Conservation (phyloP, 2,329 filamentous ascomycete species). For the Colletotrichum lindemuthianum region DNA sequence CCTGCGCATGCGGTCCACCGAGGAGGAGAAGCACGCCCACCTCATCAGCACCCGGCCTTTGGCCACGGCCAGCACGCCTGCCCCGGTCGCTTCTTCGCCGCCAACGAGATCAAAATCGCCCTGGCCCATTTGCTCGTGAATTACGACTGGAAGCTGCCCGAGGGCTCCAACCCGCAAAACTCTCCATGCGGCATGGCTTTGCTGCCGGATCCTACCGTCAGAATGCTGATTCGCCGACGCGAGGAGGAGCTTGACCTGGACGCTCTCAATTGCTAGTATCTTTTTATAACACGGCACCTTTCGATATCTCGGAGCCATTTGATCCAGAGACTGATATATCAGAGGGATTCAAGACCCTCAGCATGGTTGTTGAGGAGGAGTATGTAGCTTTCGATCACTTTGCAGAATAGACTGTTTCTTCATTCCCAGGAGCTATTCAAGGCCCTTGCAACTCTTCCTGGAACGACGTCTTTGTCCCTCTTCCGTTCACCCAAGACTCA, state of each 20-base stretch:
- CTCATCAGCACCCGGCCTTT: conserved; percentile 46
- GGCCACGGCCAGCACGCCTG: conserved; percentile 50
- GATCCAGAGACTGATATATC: background rate
- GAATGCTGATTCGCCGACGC: conserved; percentile 12
- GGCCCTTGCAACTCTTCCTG: background rate
- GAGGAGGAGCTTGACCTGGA: conserved; percentile 24
- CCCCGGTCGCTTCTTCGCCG: conserved; percentile 51
- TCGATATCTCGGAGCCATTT: background rate
- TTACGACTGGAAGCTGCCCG: conserved; percentile 42
- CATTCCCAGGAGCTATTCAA: background rate
- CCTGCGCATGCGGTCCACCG: conserved; percentile 35
- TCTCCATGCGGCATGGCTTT: conserved; percentile 13
- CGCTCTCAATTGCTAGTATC: background rate
- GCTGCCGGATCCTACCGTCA: conserved; percentile 12
- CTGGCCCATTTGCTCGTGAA: conserved; percentile 44
- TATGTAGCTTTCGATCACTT: too few relatives aligned
- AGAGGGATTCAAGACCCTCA: too few relatives aligned
- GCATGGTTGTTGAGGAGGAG: too few relatives aligned
- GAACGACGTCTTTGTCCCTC: background rate
- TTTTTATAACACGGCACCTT: too few relatives aligned
- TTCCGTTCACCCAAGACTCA: background rate
- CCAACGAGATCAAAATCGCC: conserved; percentile 49
- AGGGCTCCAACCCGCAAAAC: background rate
- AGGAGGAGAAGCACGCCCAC: conserved; percentile 41
- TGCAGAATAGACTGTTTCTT: background rate